phyloP scores from a whole-genome alignment of 192 early-diverging fungal species.

The Phlyctochytrium bullatum region DNA sequence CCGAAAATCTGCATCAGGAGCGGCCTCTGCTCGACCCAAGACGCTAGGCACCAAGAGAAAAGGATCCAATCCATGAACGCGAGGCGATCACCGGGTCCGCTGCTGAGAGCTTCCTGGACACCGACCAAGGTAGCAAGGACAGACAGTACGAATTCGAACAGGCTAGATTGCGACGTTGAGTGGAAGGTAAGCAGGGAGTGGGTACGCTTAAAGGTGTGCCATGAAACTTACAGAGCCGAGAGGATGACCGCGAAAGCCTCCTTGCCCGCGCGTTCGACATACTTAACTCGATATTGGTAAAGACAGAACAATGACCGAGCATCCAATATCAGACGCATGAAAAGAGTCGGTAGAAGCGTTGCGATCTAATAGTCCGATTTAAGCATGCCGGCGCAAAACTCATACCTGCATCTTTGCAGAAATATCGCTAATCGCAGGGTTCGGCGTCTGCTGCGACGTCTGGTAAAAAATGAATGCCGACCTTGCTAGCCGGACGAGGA shows the following conservation, averaged over 20 bases:
- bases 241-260: slow-evolving; percentile 5
- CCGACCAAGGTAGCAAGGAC: slow-evolving; percentile 12
- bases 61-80: slow-evolving; percentile 19
- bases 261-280: background rate
- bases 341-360: slow-evolving; percentile 14
- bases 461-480: slow-evolving; percentile 4
- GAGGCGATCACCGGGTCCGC: slow-evolving; percentile 1
- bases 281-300: background rate
- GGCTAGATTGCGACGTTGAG: too few relatives aligned
- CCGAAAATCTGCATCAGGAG: background rate
- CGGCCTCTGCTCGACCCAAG: slow-evolving; percentile 10
- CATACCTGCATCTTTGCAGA: background rate
- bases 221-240: background rate
- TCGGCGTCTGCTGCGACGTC: background rate
- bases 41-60: slow-evolving; percentile 13
- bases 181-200: too few relatives aligned
- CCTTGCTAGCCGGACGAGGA: slow-evolving; percentile 2
- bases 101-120: slow-evolving; percentile 8
- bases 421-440: background rate
- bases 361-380: slow-evolving; percentile 3
- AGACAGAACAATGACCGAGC: slow-evolving; percentile 6
- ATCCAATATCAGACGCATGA: slow-evolving; percentile 1
- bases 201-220: background rate
- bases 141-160: slow-evolving; percentile 9
- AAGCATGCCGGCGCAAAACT: background rate